A percentile compares a stretch with the other conserved stretches of the same genome.
phyloP scores from a whole-genome alignment of 163 green algal species.

The Prototheca wickerhamii region DNA sequence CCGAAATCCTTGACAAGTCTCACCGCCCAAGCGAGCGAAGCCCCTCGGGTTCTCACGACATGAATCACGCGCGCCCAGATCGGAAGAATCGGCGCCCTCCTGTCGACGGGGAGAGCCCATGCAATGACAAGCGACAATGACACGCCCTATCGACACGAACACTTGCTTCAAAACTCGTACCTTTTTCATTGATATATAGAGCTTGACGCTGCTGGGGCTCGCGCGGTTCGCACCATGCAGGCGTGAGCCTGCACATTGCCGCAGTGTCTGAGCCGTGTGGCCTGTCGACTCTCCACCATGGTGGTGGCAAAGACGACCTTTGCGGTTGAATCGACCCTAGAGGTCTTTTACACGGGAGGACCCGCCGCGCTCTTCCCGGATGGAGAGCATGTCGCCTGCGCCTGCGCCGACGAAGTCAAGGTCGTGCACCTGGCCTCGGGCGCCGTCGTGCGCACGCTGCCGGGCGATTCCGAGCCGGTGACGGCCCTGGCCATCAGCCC shows the following conservation, averaged over 20 bases:
- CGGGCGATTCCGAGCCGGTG: slow-evolving; percentile 78
- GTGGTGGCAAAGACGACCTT: slow-evolving; percentile 46
- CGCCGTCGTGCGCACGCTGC: slow-evolving; percentile 47
- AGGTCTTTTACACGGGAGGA: slow-evolving; percentile 87
- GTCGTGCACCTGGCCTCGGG: slow-evolving; percentile 57
- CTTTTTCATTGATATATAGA: too few species aligned
- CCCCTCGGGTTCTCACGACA: too few species aligned
- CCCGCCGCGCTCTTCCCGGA: slow-evolving; percentile 43
- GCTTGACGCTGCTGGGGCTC: too few species aligned
- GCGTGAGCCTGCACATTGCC: background rate
- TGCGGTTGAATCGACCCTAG: slow-evolving; percentile 42
- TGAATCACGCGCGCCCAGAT: too few species aligned
- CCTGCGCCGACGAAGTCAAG: slow-evolving; percentile 83
- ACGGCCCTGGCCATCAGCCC: slow-evolving; percentile 71
- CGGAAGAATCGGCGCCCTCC: too few species aligned
- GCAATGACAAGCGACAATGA: too few species aligned
- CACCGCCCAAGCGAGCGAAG: too few species aligned
- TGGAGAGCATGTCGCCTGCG: slow-evolving; percentile 57
- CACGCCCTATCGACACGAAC: too few species aligned
- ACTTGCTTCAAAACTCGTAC: too few species aligned
- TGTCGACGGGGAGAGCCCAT: too few species aligned
- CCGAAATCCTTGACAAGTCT: too few species aligned
- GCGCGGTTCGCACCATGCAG: too few species aligned
- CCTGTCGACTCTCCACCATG: background rate
- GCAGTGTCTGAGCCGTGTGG: background rate